Base-by-base conservation (phyloP, 768 basidiomycete species). In the Hebeloma cylindrosporum region DNA sequence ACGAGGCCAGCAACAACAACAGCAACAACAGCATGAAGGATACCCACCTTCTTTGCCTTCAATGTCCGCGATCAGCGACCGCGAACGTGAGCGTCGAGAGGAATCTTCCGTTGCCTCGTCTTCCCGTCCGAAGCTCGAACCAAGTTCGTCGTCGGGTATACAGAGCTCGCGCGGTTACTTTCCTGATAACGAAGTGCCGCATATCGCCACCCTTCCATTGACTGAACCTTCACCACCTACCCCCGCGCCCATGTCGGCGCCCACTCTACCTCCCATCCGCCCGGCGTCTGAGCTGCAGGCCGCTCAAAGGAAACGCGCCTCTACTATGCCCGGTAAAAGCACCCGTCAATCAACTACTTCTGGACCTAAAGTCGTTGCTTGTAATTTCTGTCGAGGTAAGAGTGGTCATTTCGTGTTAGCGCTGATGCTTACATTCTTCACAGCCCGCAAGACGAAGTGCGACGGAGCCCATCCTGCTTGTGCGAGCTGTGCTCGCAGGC, bases 381-480 rank as follows among this genome's bases (percentile, higher is more conserved):
- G 89, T 66, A 89, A 91, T 65, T 88, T 88, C 61, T 92, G 89
- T 66, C 78, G 89, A 72, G 87, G 89, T 90, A 58, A 44, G 80
- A 70, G 7, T 14, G 43, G 17, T 14, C 14, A n/a, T 8, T 18
- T 36, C 35, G 27, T 35, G 31, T 33, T 16, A 28, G 17, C 16
- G 25, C 26, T 45, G 23, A 29, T 40, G 31, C 25, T 39, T 27
- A 17, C 13, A 45, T 17, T 47, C 39, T 48, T 21, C 53, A 11
- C 50, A 90, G 89, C 88, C 26, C 89, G 89, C 48, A 92, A 92
- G 70, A 92, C 89, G 14, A 85, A 88, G 61, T 92, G 89, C 56
- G 89, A 92, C 62, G 89, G 89, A 29, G 85, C 75, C n/a, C 87
- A 88, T 58, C 89, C 89, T 22, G 77, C 83, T 20, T 92, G 89